A percentile compares a stretch with the other conserved stretches of the same genome.
Conservation (phyloP, 2,329 filamentous ascomycete genomes). For the Paraphoma sp. region DNA sequence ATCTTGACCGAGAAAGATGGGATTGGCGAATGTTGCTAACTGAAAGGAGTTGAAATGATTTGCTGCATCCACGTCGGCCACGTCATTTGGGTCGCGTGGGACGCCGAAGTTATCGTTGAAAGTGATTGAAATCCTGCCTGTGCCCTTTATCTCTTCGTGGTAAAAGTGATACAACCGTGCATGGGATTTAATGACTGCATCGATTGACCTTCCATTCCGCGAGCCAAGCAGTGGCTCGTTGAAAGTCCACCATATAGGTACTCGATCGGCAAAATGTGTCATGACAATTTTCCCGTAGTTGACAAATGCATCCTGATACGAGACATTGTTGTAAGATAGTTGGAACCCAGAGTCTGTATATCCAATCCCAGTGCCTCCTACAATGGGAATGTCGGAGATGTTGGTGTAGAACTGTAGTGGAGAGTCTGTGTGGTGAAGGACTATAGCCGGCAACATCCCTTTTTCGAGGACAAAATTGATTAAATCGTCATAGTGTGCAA, state of each 20-base stretch:
- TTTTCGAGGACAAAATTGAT: slow-evolving; percentile 59
- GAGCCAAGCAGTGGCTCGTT: slow-evolving; percentile 59
- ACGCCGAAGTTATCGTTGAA: slow-evolving; percentile 52
- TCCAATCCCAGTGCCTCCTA: slow-evolving; percentile 34
- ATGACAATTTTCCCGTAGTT: slow-evolving; percentile 62
- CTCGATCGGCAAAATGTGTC: slow-evolving; percentile 59
- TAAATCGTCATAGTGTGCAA: slow-evolving; percentile 63
- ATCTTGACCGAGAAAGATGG: slow-evolving; percentile 59
- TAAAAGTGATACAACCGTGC: slow-evolving; percentile 61
- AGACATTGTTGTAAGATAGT: slow-evolving; percentile 48
- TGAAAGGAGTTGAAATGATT: slow-evolving; percentile 54
- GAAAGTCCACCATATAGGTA: slow-evolving; percentile 61
- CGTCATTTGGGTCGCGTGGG: slow-evolving; percentile 45
- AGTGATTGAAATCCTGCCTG: slow-evolving; percentile 59
- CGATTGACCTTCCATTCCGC: slow-evolving; percentile 49
- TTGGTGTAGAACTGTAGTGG: slow-evolving; percentile 53
- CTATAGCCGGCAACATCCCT: slow-evolving; percentile 58
- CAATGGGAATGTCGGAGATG: slow-evolving; percentile 30
- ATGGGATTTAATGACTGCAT: slow-evolving; percentile 52
- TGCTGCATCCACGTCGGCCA: slow-evolving; percentile 54
- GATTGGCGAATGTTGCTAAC: slow-evolving; percentile 59
- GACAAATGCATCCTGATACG: slow-evolving; percentile 59
- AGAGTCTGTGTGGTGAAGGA: slow-evolving; percentile 59
- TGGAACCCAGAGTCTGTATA: slow-evolving; percentile 47
- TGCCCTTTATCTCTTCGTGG: slow-evolving; percentile 60